Percentiles rank a stretch among this genome's conserved stretches.
Conservation (phyloP, 768 basidiomycete genomes). For the Bullera alba region DNA sequence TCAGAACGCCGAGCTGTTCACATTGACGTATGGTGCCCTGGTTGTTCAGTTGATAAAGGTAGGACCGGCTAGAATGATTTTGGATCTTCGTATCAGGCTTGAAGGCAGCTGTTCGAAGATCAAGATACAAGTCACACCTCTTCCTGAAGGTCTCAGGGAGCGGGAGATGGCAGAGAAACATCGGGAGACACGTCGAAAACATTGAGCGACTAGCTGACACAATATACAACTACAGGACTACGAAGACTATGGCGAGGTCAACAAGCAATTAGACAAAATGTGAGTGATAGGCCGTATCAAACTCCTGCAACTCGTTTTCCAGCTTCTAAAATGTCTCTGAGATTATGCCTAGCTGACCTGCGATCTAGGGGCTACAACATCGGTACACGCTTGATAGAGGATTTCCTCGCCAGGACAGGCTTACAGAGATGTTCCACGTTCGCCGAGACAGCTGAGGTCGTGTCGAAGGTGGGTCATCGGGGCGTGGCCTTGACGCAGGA, state of each 20-base stretch:
- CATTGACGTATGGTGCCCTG: slow-evolving; percentile 91
- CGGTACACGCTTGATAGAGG: slow-evolving; percentile 89
- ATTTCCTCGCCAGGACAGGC: slow-evolving; percentile 89
- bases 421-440: slow-evolving; percentile 90
- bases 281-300: slow-evolving; percentile 14
- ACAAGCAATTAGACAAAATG: slow-evolving; percentile 87
- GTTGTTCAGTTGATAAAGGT: slow-evolving; percentile 92
- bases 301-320: not conserved
- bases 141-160: too few relatives aligned
- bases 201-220: too few relatives aligned
- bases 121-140: too few relatives aligned
- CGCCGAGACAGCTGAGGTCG: slow-evolving; percentile 86
- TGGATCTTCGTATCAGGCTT: too few relatives aligned
- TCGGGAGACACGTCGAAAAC: too few relatives aligned
- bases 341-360: not conserved
- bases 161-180: too few relatives aligned
- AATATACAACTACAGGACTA: slow-evolving; percentile 57
- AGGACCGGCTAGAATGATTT: not conserved
- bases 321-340: not conserved
- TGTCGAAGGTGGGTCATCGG: slow-evolving; percentile 65
- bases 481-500: not conserved
- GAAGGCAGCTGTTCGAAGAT: too few relatives aligned
- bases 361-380: slow-evolving; percentile 89
- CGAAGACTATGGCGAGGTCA: slow-evolving; percentile 82
- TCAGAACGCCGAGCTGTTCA: slow-evolving; percentile 95